A percentile compares a stretch with the other conserved stretches of the same genome.
phyloP scores from a whole-genome alignment of 139 green algal species.

The Astrephomene gubernaculifera region DNA sequence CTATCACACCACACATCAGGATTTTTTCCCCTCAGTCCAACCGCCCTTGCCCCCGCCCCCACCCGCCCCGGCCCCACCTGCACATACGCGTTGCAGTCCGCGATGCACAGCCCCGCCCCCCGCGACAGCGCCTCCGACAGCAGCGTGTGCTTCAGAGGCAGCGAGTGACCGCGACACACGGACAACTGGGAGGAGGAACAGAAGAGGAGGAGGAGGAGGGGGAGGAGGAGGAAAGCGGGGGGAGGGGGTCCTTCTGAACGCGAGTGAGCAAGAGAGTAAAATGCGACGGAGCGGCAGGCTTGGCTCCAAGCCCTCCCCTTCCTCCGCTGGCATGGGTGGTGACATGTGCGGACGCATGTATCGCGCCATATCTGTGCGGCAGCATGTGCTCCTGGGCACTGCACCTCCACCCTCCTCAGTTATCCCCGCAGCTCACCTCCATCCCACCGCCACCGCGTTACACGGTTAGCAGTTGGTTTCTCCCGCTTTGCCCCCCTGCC shows the following conservation, averaged over 20 bases:
- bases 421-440: too few relatives aligned
- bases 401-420: too few relatives aligned
- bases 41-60: too few relatives aligned
- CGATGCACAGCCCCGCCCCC: constrained; percentile 35
- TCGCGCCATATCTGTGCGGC: too few relatives aligned
- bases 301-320: neutral
- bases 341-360: neutral
- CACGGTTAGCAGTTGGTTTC: too few relatives aligned
- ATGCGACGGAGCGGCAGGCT: too few relatives aligned
- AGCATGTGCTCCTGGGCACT: neutral
- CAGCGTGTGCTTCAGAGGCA: constrained; percentile 40
- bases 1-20: too few relatives aligned
- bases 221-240: neutral
- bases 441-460: too few relatives aligned
- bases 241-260: neutral
- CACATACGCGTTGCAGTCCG: constrained; percentile 45
- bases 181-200: neutral
- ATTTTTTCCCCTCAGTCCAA: too few relatives aligned
- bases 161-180: constrained; percentile 19
- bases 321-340: neutral
- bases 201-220: neutral
- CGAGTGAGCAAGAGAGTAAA: too few relatives aligned
- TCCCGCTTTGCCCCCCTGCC: too few relatives aligned
- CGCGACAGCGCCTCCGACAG: constrained; percentile 31
- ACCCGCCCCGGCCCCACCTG: too few relatives aligned